phyloP scores from a whole-genome alignment of 2,329 filamentous ascomycete species.

The Aspergillus bombycis region DNA sequence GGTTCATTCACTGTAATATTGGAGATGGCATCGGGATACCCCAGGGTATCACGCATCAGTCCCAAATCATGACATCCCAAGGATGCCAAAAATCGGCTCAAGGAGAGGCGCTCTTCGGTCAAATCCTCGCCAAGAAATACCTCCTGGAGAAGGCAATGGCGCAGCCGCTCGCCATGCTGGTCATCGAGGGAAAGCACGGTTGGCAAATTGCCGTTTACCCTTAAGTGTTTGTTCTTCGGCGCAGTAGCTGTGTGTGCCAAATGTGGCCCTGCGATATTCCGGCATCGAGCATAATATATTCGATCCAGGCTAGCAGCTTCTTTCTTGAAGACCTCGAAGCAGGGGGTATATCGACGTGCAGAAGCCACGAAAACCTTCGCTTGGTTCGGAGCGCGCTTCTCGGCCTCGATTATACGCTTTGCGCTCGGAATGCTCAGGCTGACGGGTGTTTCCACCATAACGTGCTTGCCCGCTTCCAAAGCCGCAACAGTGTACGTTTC shows the following conservation, averaged over 20 bases:
- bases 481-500: constrained; percentile 56
- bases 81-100: constrained; percentile 50
- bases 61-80: constrained; percentile 60
- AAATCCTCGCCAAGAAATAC: constrained; percentile 33
- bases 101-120: constrained; percentile 31
- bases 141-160: constrained; percentile 27
- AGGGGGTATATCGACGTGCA: constrained; percentile 63
- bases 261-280: constrained; percentile 61
- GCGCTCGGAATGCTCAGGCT: constrained; percentile 53
- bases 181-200: not conserved
- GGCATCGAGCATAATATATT: constrained; percentile 58
- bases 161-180: not conserved
- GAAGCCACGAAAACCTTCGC: constrained; percentile 61
- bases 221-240: constrained; percentile 7
- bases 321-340: constrained; percentile 55
- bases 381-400: constrained; percentile 44
- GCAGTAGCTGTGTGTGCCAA: constrained; percentile 22
- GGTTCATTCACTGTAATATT: constrained; percentile 49
- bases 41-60: constrained; percentile 58
- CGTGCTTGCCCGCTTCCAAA: constrained; percentile 58
- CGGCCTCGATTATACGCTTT: constrained; percentile 54
- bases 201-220: not conserved
- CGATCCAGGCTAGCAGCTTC: constrained; percentile 57
- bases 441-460: constrained; percentile 64
- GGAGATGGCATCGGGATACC: constrained; percentile 51